Evolutionary conservation across 2,329 filamentous ascomycete genomes (phyloP).

Genomic region (Zymoseptoria pseudotritici): DNA sequence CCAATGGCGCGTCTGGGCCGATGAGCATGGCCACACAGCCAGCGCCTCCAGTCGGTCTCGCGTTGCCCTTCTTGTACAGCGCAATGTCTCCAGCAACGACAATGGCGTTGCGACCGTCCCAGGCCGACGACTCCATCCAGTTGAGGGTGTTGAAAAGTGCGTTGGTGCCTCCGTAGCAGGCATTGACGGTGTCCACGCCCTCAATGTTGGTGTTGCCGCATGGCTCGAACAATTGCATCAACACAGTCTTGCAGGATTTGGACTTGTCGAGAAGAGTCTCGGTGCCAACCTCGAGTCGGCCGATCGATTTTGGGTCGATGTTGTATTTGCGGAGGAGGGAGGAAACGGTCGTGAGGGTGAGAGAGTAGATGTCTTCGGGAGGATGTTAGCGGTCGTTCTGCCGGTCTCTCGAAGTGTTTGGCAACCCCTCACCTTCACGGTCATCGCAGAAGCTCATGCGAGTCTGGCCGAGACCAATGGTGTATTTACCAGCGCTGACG

Average conservation of each 20-base stretch:
- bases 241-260: slow-evolving; percentile 48
- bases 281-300: slow-evolving; percentile 47
- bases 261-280: slow-evolving; percentile 50
- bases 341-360: slow-evolving; percentile 45
- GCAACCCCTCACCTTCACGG: slow-evolving; percentile 38
- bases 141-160: slow-evolving; percentile 48
- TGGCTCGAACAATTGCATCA: slow-evolving; percentile 47
- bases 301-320: slow-evolving; percentile 44
- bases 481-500: slow-evolving; percentile 46
- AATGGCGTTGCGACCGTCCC: slow-evolving; percentile 47
- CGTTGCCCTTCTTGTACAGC: slow-evolving; percentile 48
- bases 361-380: slow-evolving; percentile 45
- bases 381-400: not conserved
- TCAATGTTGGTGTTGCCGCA: slow-evolving; percentile 49
- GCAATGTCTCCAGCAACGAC: slow-evolving; percentile 49
- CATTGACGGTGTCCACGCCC: slow-evolving; percentile 48
- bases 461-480: slow-evolving; percentile 48
- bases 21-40: slow-evolving; percentile 49
- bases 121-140: slow-evolving; percentile 48
- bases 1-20: slow-evolving; percentile 44
- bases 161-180: slow-evolving; percentile 49
- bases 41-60: slow-evolving; percentile 46
- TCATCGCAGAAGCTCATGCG: slow-evolving; percentile 51
- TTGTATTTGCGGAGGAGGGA: slow-evolving; percentile 48
- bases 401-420: not conserved